Evolutionary conservation across 306 rosid species (phyloP).

Genomic region (Biancaea sappan): DNA sequence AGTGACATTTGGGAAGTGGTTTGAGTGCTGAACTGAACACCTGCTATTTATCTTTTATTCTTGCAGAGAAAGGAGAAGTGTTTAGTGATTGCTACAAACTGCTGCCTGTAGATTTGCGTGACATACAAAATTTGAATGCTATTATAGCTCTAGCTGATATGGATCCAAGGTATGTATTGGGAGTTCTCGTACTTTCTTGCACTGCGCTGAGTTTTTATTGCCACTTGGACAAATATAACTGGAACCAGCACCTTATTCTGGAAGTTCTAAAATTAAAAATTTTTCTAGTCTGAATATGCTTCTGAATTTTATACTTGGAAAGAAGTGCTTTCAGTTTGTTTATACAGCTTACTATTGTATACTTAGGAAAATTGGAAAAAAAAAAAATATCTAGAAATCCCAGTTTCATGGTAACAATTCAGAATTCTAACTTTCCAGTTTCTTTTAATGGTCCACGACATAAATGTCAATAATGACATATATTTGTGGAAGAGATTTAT

Average conservation of each 20-base stretch:
- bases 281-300: background rate
- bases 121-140: slow-evolving; percentile 56
- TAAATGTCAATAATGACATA: slow-evolving; percentile 4
- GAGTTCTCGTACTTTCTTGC: slow-evolving; percentile 14
- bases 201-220: background rate
- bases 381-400: background rate
- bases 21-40: slow-evolving; percentile 11
- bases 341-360: slow-evolving; percentile 18
- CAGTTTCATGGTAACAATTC: background rate
- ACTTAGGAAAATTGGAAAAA: background rate
- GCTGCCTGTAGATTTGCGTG: slow-evolving; percentile 86
- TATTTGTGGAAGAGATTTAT: slow-evolving; percentile 9
- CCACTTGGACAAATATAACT: background rate
- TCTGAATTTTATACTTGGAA: slow-evolving; percentile 7
- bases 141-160: slow-evolving; percentile 68
- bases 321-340: background rate
- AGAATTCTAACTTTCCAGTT: slow-evolving; percentile 8
- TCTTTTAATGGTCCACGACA: background rate
- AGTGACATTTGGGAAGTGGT: slow-evolving; percentile 7
- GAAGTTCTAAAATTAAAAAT: background rate
- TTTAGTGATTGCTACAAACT: slow-evolving; percentile 79
- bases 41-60: slow-evolving; percentile 27
- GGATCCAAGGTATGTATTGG: slow-evolving; percentile 76
- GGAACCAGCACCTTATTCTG: slow-evolving; percentile 9
- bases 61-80: slow-evolving; percentile 92